phyloP scores from a whole-genome alignment of 192 early-diverging fungal genomes.

The Backusella parvicylindrica region DNA sequence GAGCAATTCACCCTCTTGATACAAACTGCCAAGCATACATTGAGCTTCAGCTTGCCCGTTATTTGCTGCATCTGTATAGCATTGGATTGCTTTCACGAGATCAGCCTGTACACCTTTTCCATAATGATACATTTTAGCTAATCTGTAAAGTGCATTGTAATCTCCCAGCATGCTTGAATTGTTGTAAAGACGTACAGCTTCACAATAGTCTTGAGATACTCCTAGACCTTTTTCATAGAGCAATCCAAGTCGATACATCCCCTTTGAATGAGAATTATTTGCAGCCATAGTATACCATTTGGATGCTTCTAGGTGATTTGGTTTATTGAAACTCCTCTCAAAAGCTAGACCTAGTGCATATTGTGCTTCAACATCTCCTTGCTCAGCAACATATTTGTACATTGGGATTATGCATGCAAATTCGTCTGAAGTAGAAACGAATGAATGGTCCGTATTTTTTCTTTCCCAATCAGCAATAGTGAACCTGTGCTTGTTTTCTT shows the following conservation, averaged over 20 bases:
- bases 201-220: background rate
- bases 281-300: background rate
- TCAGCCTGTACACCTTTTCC: background rate
- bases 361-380: background rate
- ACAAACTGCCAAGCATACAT: background rate
- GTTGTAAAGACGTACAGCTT: background rate
- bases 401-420: background rate
- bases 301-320: background rate
- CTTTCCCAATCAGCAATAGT: background rate
- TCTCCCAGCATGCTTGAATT: background rate
- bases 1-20: background rate
- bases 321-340: background rate
- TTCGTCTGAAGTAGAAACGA: background rate
- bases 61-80: background rate
- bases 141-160: background rate
- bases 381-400: background rate
- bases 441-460: background rate
- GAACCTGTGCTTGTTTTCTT: background rate
- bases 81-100: background rate
- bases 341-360: background rate
- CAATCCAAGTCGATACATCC: background rate
- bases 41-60: background rate
- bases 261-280: background rate
- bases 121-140: background rate
- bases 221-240: background rate